Evolutionary conservation across 2,329 filamentous ascomycete species (phyloP).

Genomic region (Colletotrichum agaves): DNA sequence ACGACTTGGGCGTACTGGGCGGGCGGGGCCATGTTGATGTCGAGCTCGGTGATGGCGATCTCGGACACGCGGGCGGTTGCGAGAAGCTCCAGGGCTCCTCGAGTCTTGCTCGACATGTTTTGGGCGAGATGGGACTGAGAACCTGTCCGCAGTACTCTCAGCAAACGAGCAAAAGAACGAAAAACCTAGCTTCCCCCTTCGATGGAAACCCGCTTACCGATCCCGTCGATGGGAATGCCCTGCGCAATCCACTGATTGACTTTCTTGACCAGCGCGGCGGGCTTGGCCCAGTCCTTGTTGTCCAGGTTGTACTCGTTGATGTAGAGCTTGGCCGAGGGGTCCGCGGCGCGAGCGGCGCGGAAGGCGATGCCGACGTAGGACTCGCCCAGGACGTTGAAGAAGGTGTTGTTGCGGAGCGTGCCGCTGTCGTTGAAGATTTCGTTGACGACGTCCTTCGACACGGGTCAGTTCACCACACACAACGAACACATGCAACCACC

Average conservation of each 20-base stretch:
- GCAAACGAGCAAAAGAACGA: neutral
- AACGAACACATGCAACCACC: no score
- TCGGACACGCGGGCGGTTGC: constrained; percentile 61
- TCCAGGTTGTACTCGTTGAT: constrained; percentile 82
- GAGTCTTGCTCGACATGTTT: constrained; percentile 56
- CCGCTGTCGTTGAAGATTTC: constrained; percentile 73
- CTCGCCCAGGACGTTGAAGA: constrained; percentile 75
- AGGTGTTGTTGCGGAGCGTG: constrained; percentile 68
- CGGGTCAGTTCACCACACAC: neutral
- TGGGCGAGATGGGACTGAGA: constrained; percentile 65
- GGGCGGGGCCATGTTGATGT: constrained; percentile 68
- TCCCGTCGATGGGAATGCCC: constrained; percentile 73
- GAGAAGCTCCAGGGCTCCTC: constrained; percentile 62
- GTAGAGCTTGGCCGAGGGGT: constrained; percentile 76
- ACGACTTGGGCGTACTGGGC: constrained; percentile 67
- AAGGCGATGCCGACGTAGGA: constrained; percentile 77
- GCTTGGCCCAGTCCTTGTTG: constrained; percentile 67
- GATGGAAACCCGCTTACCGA: constrained; percentile 49
- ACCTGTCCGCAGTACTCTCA: constrained; percentile 40
- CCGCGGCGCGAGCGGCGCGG: constrained; percentile 72
- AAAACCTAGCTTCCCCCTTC: no score
- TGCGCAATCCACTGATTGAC: constrained; percentile 72
- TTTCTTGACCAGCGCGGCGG: constrained; percentile 62
- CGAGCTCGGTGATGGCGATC: constrained; percentile 74
- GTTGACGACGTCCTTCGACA: constrained; percentile 67